These are phyloP conservation scores for Anthoceros angustus DNA, from an alignment of 225 moss, liverwort and hornwort genomes.

Conservation along the genomic window DNA sequence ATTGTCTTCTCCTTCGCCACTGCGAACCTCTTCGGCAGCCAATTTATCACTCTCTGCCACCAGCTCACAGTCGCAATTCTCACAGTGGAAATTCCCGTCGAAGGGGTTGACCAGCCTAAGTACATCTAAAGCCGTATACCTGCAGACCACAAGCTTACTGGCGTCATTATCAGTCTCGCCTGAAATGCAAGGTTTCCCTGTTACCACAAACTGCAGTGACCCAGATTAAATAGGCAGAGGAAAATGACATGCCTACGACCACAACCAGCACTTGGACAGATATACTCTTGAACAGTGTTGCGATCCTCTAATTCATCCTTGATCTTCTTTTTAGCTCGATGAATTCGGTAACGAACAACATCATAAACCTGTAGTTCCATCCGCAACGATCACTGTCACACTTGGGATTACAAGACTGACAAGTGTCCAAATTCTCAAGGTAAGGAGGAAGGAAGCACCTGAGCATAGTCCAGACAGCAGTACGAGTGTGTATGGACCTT, in stretches of 20 bases:
- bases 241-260: conserved; percentile 58
- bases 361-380: conserved; percentile 59
- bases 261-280: conserved; percentile 77
- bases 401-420: background rate
- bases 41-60: conserved; percentile 95
- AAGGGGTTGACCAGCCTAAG: conserved; percentile 51
- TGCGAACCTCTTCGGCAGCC: conserved; percentile 64
- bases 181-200: background rate
- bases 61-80: conserved; percentile 77
- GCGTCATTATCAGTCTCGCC: conserved; percentile 2
- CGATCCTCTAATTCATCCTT: conserved; percentile 97
- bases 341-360: conserved; percentile 91
- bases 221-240: background rate
- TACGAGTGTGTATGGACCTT: conserved; percentile 97
- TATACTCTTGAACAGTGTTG: conserved; percentile 92
- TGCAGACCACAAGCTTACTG: conserved; percentile 15
- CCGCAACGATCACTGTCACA: background rate
- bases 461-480: conserved; percentile 95
- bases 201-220: background rate
- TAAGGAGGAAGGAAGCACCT: conserved; percentile 34
- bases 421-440: no score
- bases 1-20: conserved; percentile 88
- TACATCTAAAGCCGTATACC: conserved; percentile 94
- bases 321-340: conserved; percentile 93
- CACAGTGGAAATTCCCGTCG: conserved; percentile 89